phyloP scores from a whole-genome alignment of 495 filamentous ascomycete genomes.

The Paragyromitra xinjiangensis region DNA sequence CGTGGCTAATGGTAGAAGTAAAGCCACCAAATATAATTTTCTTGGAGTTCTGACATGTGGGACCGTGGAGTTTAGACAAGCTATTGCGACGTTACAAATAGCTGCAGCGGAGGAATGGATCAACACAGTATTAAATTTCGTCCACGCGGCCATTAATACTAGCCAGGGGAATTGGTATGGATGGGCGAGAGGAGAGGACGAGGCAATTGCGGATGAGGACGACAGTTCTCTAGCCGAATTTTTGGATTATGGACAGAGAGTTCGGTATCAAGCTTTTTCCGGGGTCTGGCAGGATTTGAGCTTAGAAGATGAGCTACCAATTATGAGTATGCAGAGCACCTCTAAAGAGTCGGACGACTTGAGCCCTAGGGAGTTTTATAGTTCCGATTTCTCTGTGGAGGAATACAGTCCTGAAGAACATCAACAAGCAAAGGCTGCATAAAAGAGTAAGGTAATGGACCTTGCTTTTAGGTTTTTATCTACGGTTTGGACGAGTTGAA shows the following conservation, averaged over 20 bases:
- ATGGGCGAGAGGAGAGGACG: neutral
- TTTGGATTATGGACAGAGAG: neutral
- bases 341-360: neutral
- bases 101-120: neutral
- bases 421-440: neutral
- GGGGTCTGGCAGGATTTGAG: neutral
- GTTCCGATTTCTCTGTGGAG: conserved; percentile 4
- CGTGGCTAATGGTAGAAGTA: conserved; percentile 5
- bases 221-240: neutral
- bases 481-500: too few species aligned
- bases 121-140: conserved; percentile 19
- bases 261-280: neutral
- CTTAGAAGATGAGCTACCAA: neutral
- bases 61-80: conserved; percentile 20
- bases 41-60: neutral
- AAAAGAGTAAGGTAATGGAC: too few species aligned
- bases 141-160: conserved; percentile 7
- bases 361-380: neutral
- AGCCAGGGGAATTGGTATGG: neutral
- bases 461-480: too few species aligned
- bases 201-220: neutral
- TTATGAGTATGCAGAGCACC: neutral
- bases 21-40: conserved; percentile 15
- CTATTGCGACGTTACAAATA: neutral
- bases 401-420: neutral